Conservation (phyloP, 169 alveolate species). For the Eimeria necatrix region DNA sequence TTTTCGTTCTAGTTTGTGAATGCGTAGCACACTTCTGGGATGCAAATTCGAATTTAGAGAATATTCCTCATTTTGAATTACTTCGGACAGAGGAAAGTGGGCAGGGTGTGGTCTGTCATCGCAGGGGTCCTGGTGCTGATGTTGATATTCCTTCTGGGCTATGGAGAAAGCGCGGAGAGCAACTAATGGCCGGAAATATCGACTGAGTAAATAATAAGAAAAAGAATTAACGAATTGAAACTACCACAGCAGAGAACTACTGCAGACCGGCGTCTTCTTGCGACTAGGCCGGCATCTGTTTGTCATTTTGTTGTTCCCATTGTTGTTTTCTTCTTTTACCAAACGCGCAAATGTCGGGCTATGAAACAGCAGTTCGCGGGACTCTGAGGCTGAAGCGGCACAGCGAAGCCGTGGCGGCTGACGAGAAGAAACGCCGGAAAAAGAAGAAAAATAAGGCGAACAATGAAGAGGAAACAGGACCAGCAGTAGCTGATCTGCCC, state of each 20-base stretch:
- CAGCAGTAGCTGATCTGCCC: conserved; percentile 35
- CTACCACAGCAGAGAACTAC: too few species aligned
- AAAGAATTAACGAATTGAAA: too few species aligned
- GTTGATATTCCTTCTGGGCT: conserved; percentile 47
- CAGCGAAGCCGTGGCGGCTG: conserved; percentile 49
- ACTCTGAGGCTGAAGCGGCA: conserved; percentile 54
- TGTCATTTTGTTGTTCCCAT: background rate
- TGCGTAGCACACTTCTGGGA: too few species aligned
- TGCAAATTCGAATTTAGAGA: background rate
- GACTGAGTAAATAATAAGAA: background rate
- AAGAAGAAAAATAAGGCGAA: conserved; percentile 3
- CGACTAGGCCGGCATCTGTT: too few species aligned
- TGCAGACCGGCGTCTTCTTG: too few species aligned
- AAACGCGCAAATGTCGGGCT: conserved; percentile 28
- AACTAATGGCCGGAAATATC: background rate
- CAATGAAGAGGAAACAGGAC: background rate
- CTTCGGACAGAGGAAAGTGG: background rate
- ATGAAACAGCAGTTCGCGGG: conserved; percentile 55
- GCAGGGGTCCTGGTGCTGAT: conserved; percentile 29
- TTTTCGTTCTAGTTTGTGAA: too few species aligned
- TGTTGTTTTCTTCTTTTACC: background rate
- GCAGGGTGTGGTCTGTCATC: background rate
- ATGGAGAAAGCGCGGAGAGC: background rate
- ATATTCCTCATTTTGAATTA: too few species aligned
- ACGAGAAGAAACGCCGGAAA: background rate